Conservation (phyloP, 305 asterid species). For the Ilex paraguariensis region DNA sequence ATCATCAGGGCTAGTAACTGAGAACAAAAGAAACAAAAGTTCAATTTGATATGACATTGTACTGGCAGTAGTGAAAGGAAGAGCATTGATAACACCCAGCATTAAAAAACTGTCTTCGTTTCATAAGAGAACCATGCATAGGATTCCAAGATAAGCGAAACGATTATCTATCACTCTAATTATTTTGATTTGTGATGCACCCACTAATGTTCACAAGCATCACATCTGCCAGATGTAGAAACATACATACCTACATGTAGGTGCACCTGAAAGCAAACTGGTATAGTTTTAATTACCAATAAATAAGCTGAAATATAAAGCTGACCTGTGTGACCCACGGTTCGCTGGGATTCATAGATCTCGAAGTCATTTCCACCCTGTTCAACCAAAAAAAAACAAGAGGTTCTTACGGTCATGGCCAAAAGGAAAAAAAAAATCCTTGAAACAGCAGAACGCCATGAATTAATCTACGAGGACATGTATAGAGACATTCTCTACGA, state of each 20-base stretch:
- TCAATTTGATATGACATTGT: background rate
- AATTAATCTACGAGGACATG: background rate
- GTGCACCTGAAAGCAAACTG: background rate
- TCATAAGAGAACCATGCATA: too few relatives aligned
- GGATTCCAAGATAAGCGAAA: too few relatives aligned
- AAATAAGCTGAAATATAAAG: background rate
- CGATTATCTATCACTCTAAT: too few relatives aligned
- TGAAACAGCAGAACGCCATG: too few relatives aligned
- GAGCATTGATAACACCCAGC: too few relatives aligned
- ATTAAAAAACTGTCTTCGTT: too few relatives aligned
- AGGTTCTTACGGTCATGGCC: too few relatives aligned
- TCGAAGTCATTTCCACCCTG: slow-evolving; percentile 94
- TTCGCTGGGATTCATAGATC: slow-evolving; percentile 81
- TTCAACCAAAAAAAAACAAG: slow-evolving; percentile 7
- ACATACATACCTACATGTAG: background rate
- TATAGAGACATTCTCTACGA: background rate
- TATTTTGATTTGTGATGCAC: too few relatives aligned
- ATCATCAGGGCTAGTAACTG: slow-evolving; percentile 86
- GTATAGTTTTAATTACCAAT: background rate
- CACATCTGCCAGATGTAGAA: too few relatives aligned
- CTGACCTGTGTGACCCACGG: slow-evolving; percentile 86
- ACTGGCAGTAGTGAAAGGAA: too few relatives aligned
- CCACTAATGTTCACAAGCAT: too few relatives aligned
- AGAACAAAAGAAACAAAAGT: slow-evolving; percentile 7
- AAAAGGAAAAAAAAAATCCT: background rate